These are phyloP conservation scores for Eutrema yunnanense DNA, from an alignment of 345 rosid genomes.

Conservation along the genomic window DNA sequence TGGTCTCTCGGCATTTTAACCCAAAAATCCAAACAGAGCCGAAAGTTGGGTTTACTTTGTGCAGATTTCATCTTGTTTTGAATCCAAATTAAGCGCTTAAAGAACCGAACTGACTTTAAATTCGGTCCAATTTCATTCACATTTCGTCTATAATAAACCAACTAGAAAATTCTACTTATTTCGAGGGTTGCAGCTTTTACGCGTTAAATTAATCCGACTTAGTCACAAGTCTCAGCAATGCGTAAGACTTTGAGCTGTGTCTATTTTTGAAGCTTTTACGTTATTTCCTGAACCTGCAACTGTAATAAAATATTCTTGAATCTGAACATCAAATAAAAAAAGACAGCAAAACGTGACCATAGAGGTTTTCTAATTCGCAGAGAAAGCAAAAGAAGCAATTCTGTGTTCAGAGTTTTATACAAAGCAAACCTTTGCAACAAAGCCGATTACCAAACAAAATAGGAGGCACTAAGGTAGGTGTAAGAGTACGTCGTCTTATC, in stretches of 20 bases:
- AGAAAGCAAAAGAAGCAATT: background rate
- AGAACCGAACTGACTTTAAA: background rate
- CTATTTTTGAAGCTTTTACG: background rate
- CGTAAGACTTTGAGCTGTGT: background rate
- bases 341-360: background rate
- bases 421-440: constrained; percentile 24
- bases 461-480: background rate
- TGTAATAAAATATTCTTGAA: background rate
- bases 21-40: too few relatives aligned
- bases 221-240: background rate
- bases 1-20: background rate
- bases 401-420: constrained; percentile 8
- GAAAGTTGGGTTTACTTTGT: background rate
- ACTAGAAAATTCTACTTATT: background rate
- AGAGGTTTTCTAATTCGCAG: background rate
- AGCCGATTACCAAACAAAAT: constrained; percentile 4
- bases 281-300: background rate
- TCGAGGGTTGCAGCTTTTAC: background rate
- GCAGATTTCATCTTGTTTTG: background rate
- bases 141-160: background rate
- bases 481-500: background rate
- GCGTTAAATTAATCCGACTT: background rate
- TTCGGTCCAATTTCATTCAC: background rate
- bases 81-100: background rate
- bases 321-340: background rate